phyloP scores from a whole-genome alignment of 106 monocot species.

The Gastrodia elata region DNA sequence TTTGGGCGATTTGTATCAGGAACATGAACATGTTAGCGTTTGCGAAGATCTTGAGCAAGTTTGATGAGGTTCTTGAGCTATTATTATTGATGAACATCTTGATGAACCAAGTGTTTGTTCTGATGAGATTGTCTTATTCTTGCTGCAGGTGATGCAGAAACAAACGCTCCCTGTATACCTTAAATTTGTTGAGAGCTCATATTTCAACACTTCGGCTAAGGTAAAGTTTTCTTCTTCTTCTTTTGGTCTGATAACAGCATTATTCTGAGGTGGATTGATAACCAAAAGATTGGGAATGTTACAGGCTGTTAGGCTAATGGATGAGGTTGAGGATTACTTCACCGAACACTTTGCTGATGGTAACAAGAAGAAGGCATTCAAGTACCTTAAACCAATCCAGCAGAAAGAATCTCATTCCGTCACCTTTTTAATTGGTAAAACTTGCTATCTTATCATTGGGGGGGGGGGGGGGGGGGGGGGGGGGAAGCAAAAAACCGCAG shows the following conservation, averaged over 20 bases:
- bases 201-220: conserved; percentile 95
- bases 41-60: conserved; percentile 92
- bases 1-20: conserved; percentile 39
- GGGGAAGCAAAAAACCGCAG: no score
- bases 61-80: conserved; percentile 63
- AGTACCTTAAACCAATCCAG: conserved; percentile 77
- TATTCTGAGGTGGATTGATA: no score
- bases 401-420: conserved; percentile 67
- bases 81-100: conserved; percentile 1
- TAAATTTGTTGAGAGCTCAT: conserved; percentile 89
- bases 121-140: neutral
- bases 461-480: no score
- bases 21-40: conserved; percentile 94
- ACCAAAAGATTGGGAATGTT: conserved; percentile 1
- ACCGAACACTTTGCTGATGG: conserved; percentile 65
- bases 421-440: conserved; percentile 92
- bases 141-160: conserved; percentile 59
- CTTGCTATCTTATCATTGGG: neutral
- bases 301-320: conserved; percentile 64
- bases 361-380: conserved; percentile 75
- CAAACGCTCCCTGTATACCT: conserved; percentile 68
- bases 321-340: conserved; percentile 85
- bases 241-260: no score
- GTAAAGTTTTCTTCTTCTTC: conserved; percentile 19
- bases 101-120: neutral